phyloP scores from a whole-genome alignment of 768 basidiomycete genomes.

The Auriscalpium microsporum region DNA sequence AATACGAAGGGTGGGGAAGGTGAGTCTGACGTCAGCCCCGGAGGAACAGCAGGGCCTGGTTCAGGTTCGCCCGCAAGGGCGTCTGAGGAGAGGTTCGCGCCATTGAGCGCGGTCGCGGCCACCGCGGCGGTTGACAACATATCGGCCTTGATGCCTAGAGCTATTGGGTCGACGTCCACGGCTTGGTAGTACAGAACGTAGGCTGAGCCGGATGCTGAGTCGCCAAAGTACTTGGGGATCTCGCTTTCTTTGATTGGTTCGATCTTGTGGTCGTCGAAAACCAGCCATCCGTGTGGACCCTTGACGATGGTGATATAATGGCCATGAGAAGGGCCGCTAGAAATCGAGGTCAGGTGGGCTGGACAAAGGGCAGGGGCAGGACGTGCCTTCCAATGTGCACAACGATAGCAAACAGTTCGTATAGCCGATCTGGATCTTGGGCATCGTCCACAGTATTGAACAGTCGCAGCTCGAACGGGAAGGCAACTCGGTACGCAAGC shows the following conservation, averaged over 20 bases:
- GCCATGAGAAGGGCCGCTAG: conserved; percentile 94
- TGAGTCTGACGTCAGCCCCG: background rate
- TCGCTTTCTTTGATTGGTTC: conserved; percentile 82
- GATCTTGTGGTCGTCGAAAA: conserved; percentile 95
- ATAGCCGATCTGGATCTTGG: conserved; percentile 84
- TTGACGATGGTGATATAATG: conserved; percentile 97
- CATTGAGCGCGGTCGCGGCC: conserved; percentile 6
- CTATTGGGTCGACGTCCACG: conserved; percentile 68
- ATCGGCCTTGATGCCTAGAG: conserved; percentile 54
- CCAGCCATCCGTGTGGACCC: conserved; percentile 71
- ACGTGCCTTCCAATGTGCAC: conserved; percentile 98
- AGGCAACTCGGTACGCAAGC: conserved; percentile 92
- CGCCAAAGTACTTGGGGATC: conserved; percentile 92
- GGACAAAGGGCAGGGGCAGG: background rate
- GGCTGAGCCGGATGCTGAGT: conserved; percentile 77
- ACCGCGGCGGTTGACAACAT: conserved; percentile 16
- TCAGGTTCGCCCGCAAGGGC: background rate
- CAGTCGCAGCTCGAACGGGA: conserved; percentile 87
- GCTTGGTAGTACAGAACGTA: conserved; percentile 98
- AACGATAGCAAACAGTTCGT: conserved; percentile 92
- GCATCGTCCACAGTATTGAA: conserved; percentile 97
- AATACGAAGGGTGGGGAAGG: no score
- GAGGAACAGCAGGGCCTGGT: background rate
- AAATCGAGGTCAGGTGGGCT: conserved; percentile 5
- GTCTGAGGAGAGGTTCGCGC: background rate